Percentiles rank a stretch among this genome's conserved stretches.
These are phyloP conservation scores for Plasmodiophora brassicae DNA, from an alignment of 208 protist genomes.

Conservation along the genomic window DNA sequence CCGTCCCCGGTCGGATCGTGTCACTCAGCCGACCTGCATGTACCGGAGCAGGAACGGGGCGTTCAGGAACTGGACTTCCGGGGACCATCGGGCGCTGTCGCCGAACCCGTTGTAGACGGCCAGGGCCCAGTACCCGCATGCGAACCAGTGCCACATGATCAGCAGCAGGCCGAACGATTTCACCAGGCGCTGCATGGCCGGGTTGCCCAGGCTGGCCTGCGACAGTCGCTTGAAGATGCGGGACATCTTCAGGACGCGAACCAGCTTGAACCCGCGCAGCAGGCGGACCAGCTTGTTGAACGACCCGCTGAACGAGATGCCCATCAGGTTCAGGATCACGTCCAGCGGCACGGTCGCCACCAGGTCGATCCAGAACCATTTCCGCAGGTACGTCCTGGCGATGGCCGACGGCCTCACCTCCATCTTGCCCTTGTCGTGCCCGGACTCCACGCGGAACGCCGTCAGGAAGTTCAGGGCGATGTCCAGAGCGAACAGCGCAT, in stretches of 20 bases:
- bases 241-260: slow-evolving; percentile 31
- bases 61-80: background rate
- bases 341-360: slow-evolving; percentile 10
- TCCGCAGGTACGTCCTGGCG: background rate
- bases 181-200: background rate
- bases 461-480: slow-evolving; percentile 28
- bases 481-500: slow-evolving; percentile 6
- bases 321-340: background rate
- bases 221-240: slow-evolving; percentile 26
- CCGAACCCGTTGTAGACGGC: background rate
- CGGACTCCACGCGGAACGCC: background rate
- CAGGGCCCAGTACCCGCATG: slow-evolving; percentile 6
- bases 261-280: slow-evolving; percentile 16
- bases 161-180: slow-evolving; percentile 12
- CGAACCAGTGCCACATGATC: slow-evolving; percentile 35
- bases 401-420: background rate
- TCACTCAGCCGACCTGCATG: too few relatives aligned
- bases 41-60: too few relatives aligned
- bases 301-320: background rate
- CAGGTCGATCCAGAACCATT: slow-evolving; percentile 28
- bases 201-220: background rate
- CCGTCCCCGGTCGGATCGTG: too few relatives aligned
- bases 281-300: slow-evolving; percentile 27
- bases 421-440: slow-evolving; percentile 25
- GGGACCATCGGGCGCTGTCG: background rate